Evolutionary conservation across 139 green algal genomes (phyloP).

Genomic region (Coelastrella sp.): DNA sequence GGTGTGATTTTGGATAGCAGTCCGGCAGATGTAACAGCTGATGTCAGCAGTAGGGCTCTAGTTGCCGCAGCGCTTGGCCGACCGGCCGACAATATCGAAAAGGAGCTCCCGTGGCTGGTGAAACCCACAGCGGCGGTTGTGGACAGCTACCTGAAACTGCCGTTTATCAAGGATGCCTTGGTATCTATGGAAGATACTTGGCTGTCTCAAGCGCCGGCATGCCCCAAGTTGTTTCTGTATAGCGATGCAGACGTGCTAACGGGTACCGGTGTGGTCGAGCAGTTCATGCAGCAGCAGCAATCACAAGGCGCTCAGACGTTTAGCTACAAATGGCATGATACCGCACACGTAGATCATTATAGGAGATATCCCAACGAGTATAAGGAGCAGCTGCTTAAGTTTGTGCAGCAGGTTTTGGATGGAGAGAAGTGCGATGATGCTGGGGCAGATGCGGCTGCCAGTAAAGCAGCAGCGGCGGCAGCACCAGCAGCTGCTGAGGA

Average conservation of each 20-base stretch:
- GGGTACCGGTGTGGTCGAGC: conserved; percentile 13
- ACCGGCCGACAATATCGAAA: conserved; percentile 31
- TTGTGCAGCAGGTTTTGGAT: conserved; percentile 28
- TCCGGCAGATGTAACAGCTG: conserved; percentile 38
- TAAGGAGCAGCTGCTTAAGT: conserved; percentile 12
- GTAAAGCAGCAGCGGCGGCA: not conserved
- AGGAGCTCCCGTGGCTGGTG: conserved; percentile 17
- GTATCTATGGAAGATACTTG: conserved; percentile 12
- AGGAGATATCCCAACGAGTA: conserved; percentile 47
- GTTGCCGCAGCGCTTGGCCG: conserved; percentile 31
- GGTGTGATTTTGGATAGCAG: conserved; percentile 41
- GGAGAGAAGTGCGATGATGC: not conserved
- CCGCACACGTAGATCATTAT: conserved; percentile 49
- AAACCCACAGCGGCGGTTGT: conserved; percentile 9
- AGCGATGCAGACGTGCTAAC: conserved; percentile 41
- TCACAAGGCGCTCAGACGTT: not conserved
- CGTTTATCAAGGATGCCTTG: not conserved
- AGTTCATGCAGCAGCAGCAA: conserved; percentile 36
- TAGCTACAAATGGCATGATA: conserved; percentile 32
- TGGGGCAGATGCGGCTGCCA: not conserved
- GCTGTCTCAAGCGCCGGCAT: conserved; percentile 20
- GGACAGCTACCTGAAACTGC: conserved; percentile 29
- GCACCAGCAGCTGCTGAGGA: not conserved
- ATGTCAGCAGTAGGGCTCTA: conserved; percentile 38
- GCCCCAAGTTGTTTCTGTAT: conserved; percentile 49